Percentiles rank a stretch among this genome's conserved stretches.
Conservation (phyloP, 441 rosid species). For the Eutrema salsugineum region DNA sequence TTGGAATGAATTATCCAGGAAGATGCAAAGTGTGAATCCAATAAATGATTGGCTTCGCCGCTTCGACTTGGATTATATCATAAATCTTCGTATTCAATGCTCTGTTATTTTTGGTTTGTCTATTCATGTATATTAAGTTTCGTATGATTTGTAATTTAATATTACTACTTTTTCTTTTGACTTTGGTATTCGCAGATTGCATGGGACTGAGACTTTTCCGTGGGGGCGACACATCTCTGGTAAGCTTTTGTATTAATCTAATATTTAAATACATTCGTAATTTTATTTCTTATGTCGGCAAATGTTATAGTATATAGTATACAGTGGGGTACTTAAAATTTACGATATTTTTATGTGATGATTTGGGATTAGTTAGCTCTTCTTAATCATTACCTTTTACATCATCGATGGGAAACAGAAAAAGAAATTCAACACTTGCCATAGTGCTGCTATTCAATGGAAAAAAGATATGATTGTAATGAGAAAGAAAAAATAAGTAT, state of each 20-base stretch:
- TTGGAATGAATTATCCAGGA: background rate
- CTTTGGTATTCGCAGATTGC: slow-evolving; percentile 49
- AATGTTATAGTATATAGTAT: background rate
- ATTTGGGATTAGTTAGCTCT: background rate
- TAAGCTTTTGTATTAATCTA: slow-evolving; percentile 24
- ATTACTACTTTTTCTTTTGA: slow-evolving; percentile 5
- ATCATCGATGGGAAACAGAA: background rate
- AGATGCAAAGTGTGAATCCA: slow-evolving; percentile 17
- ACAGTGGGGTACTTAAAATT: background rate
- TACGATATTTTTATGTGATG: slow-evolving; percentile 2
- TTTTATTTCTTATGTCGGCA: slow-evolving; percentile 20
- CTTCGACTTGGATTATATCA: background rate
- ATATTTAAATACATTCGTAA: background rate
- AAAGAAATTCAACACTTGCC: background rate
- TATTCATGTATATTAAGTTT: background rate
- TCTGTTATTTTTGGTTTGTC: background rate
- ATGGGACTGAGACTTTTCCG: slow-evolving; percentile 58
- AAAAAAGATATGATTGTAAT: slow-evolving; percentile 15
- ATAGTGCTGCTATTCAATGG: slow-evolving; percentile 23
- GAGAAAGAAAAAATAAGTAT: background rate
- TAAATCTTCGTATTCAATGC: slow-evolving; percentile 19
- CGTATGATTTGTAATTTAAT: slow-evolving; percentile 1
- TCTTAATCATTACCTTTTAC: background rate
- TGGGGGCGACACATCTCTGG: slow-evolving; percentile 66
- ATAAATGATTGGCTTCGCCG: background rate